A percentile compares a stretch with the other conserved stretches of the same genome.
Conservation (phyloP, 768 basidiomycete species). For the Suillus subluteus region DNA sequence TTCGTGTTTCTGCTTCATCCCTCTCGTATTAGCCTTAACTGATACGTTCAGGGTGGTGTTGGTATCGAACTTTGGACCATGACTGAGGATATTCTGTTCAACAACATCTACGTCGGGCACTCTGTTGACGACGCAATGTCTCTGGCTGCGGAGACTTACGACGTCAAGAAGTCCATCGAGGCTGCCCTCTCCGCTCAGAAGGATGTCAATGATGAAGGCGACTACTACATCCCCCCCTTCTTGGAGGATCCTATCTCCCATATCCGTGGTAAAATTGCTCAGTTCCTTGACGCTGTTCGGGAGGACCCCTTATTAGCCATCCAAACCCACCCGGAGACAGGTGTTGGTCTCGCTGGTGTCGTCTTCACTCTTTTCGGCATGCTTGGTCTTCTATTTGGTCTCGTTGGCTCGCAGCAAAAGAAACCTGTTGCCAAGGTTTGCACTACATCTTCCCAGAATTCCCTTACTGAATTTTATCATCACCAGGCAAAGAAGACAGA, state of each 20-base stretch:
- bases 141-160: constrained; percentile 87
- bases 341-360: constrained; percentile 72
- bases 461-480: not conserved
- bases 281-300: constrained; percentile 80
- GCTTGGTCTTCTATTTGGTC: constrained; percentile 77
- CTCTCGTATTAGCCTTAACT: constrained; percentile 9
- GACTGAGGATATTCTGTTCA: constrained; percentile 93
- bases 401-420: constrained; percentile 75
- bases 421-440: constrained; percentile 72
- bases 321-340: constrained; percentile 89
- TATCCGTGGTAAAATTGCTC: constrained; percentile 73
- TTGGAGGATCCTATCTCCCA: constrained; percentile 53
- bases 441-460: constrained; percentile 6
- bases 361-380: constrained; percentile 84
- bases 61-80: constrained; percentile 99
- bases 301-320: constrained; percentile 80
- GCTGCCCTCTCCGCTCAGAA: constrained; percentile 50
- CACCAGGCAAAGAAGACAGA: constrained; percentile 79
- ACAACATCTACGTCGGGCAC: constrained; percentile 94
- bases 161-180: constrained; percentile 87
- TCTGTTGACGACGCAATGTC: constrained; percentile 83
- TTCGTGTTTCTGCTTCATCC: constrained; percentile 37
- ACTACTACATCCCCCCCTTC: constrained; percentile 53
- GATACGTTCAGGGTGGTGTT: constrained; percentile 72
- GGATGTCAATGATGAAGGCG: constrained; percentile 48